Evolutionary conservation across 306 rosid genomes (phyloP), one percentile per base, ranked within the genome.

Genomic region (Arachis stenosperma): DNA sequence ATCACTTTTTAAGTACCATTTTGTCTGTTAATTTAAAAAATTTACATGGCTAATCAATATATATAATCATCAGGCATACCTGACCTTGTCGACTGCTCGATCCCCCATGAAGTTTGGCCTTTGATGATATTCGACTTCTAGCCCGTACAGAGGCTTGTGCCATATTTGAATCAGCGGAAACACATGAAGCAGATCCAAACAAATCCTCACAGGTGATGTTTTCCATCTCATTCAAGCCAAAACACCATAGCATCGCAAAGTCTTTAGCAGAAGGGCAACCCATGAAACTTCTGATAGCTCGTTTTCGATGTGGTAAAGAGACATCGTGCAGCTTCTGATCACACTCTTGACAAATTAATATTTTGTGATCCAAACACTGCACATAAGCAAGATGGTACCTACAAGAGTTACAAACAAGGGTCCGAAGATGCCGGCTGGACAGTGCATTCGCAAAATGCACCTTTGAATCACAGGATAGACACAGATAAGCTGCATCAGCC

Each of bases 391-490:
- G 83, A 40, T 44, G 70, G 70, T 54, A 66, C 67, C 88, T 41
- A 68, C 98, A 93, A 1, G 76, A 76, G 46, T 90, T 87, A 61
- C 98, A 93, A 33, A 90, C 69, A 22, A 89, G 82, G 52, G 76
- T 77, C 47, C 96, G 84, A 72, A 76, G 72, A 72, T 93, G 98
- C 15, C 97, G 81, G 50, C 81, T 71, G 2, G 97, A 90, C 79
- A 93, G 78, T 41, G 89, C 77, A 77, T 93, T 90, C 11, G 97
- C 97, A 27, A 90, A 85, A 78, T 93, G 98, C 60, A 93, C 93
- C 81, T 89, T 90, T 2, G 97, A 88, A 62, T 93, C 96, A 72
- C 98, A 90, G 74, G 90, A 84, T 12, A 93, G 94, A 73, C 98
- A 93, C 55, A 93, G 96, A 75, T 81, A 83, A 46, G 97, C 98